Percentiles rank a stretch among this genome's conserved stretches.
Conservation (phyloP, 306 rosid genomes). For the Sindora glabra region DNA sequence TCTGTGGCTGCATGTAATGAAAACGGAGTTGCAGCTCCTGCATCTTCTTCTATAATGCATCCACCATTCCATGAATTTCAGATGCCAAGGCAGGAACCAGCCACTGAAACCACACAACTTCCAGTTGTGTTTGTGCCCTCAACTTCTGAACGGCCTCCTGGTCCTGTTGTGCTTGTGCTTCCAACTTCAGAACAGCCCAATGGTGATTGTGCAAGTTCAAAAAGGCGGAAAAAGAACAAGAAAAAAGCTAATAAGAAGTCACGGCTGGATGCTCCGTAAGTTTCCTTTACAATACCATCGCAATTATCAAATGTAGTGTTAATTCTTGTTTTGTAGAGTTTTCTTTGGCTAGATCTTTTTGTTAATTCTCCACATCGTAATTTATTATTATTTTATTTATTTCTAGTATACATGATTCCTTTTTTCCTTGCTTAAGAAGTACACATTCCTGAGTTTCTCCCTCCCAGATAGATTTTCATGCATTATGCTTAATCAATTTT, state of each 20-base stretch:
- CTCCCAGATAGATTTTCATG: background rate
- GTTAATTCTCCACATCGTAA: background rate
- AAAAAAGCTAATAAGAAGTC: conserved; percentile 33
- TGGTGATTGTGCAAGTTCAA: conserved; percentile 14
- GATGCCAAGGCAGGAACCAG: conserved; percentile 1
- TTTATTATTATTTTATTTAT: background rate
- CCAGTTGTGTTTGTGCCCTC: conserved; percentile 27
- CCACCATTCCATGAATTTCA: conserved; percentile 17
- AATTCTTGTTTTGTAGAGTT: background rate
- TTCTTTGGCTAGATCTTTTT: background rate
- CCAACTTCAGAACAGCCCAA: conserved; percentile 4
- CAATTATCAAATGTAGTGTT: background rate
- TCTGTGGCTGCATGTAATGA: background rate
- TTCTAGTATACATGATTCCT: background rate
- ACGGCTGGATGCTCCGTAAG: conserved; percentile 31
- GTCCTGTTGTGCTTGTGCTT: conserved; percentile 22
- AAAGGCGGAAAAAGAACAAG: conserved; percentile 36
- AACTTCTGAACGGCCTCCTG: background rate
- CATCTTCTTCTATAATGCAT: background rate
- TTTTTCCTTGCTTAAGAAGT: background rate
- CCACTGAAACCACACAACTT: background rate
- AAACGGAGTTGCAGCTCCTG: conserved; percentile 1
- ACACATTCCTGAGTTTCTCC: background rate
- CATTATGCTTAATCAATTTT: background rate
- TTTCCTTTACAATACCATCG: background rate